Evolutionary conservation across 2,329 filamentous ascomycete genomes (phyloP).

Genomic region (Aspergillus viridinutans): DNA sequence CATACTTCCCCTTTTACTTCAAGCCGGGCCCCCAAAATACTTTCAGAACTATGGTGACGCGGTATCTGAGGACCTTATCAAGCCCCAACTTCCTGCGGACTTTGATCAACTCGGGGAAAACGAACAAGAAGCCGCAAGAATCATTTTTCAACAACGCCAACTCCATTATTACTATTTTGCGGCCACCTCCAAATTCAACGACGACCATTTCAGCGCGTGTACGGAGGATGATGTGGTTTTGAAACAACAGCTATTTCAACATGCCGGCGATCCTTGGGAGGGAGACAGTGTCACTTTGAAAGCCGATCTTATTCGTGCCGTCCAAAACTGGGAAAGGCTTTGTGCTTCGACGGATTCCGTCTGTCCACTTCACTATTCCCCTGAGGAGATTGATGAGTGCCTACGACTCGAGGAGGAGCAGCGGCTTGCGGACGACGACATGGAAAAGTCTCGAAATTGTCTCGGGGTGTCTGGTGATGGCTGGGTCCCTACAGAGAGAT

Average conservation of each 20-base stretch:
- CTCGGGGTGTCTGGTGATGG: no score
- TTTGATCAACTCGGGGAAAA: slow-evolving; percentile 3
- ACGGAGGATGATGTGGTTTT: slow-evolving; percentile 9
- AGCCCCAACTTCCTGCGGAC: slow-evolving; percentile 9
- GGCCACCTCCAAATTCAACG: slow-evolving; percentile 10
- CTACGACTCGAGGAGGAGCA: no score
- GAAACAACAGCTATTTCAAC: slow-evolving; percentile 15
- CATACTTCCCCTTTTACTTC: slow-evolving; percentile 25
- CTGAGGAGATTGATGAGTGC: no score
- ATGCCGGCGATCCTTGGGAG: slow-evolving; percentile 25
- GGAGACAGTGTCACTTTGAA: slow-evolving; percentile 23
- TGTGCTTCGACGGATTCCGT: no score
- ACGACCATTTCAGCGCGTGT: slow-evolving; percentile 17
- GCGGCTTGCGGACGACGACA: no score
- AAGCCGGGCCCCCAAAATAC: slow-evolving; percentile 24
- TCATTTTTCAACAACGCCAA: slow-evolving; percentile 13
- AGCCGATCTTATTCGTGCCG: neutral
- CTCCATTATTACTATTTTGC: slow-evolving; percentile 22
- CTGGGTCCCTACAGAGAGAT: no score
- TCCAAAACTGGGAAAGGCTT: no score
- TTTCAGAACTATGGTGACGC: slow-evolving; percentile 29
- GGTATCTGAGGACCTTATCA: slow-evolving; percentile 14
- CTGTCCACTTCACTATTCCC: no score
- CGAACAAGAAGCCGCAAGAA: slow-evolving; percentile 12
- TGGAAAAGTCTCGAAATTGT: no score